Base-by-base conservation (phyloP, 352 stramenopile species). In the Pythium brachiatum region DNA sequence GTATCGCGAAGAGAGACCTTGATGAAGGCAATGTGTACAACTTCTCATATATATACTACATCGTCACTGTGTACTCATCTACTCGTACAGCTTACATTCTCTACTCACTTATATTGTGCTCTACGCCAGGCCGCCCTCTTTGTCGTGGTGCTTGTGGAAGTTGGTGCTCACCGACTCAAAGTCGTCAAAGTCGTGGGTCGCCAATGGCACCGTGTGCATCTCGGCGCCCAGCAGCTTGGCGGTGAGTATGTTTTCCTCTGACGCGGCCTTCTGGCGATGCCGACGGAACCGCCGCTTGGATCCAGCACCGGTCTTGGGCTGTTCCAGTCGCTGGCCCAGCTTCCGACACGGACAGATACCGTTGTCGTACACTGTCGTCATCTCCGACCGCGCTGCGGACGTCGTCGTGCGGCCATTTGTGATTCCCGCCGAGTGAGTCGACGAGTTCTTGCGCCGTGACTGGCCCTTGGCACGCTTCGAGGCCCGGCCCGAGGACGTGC, bases 301-400 rank as follows among this genome's bases (percentile, higher is more conserved):
- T 1, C 41, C 44, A 15, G 12, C 23, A n/a, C 55, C 29, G 36
- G 56, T 47, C 50, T 81, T 87, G 31, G 78, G 71, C 1, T 73
- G 26, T 47, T 80, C 73, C 9, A 89, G 54, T 3, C 78, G 69
- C 57, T 88, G 81, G 26, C 79, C 79, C 20, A 88, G 60, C 38
- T 84, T 79, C n/a, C 80, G 74, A 47, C 78, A 89, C 6, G 65
- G 59, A 26, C 80, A 88, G 15, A 66, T 62, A 16, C 76, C 74
- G 53, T 82, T 78, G 21, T 83, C 72, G 18, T 79, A 63, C 6
- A 82, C 47, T 11, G 72, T 50, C 39, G 58, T 43, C 16, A 54
- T 54, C 29, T 70, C 47, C 5, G 57, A 64, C 0, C 53, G 50
- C 1, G 32, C 27, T 0, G 44, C 52, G 56, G 32, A 32, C 20